Conservation (phyloP, 345 rosid species). For the Hibiscus trionum region DNA sequence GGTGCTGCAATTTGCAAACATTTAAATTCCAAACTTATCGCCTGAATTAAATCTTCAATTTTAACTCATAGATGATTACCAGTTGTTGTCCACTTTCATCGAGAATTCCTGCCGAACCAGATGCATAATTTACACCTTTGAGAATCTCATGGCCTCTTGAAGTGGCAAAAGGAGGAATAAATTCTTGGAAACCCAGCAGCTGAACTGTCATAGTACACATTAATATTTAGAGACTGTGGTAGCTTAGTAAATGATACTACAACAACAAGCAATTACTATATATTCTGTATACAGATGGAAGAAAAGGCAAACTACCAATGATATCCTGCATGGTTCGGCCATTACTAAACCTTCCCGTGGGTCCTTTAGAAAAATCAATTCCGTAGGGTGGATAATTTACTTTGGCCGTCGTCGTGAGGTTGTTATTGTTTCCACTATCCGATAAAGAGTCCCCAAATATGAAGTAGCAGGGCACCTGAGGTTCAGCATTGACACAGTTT, state of each 20-base stretch:
- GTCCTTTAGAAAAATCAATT: conserved; percentile 44
- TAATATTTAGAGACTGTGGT: not conserved
- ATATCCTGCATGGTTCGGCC: conserved; percentile 49
- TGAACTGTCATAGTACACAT: conserved; percentile 26
- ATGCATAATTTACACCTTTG: conserved; percentile 59
- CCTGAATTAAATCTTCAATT: too few relatives aligned
- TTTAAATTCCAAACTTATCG: not conserved
- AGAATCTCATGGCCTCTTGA: conserved; percentile 23
- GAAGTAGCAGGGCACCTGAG: conserved; percentile 45
- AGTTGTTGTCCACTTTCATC: conserved; percentile 37
- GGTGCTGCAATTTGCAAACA: too few relatives aligned
- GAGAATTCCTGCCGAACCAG: conserved; percentile 54
- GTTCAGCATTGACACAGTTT: conserved; percentile 8
- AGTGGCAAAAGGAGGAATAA: conserved; percentile 39
- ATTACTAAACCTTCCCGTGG: conserved; percentile 57
- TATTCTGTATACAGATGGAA: not conserved
- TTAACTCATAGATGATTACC: conserved; percentile 17
- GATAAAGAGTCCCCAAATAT: conserved; percentile 60
- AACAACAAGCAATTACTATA: not conserved
- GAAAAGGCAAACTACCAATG: conserved; percentile 31
- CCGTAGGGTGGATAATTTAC: conserved; percentile 60
- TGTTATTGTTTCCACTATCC: conserved; percentile 61
- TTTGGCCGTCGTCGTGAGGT: conserved; percentile 33
- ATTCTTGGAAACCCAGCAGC: conserved; percentile 28
- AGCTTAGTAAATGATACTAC: not conserved